A percentile compares a stretch with the other conserved stretches of the same genome.
These are phyloP conservation scores for Kurtzmaniella quercitrusa DNA, from an alignment of 1,139 yeast species.

Conservation along the genomic window DNA sequence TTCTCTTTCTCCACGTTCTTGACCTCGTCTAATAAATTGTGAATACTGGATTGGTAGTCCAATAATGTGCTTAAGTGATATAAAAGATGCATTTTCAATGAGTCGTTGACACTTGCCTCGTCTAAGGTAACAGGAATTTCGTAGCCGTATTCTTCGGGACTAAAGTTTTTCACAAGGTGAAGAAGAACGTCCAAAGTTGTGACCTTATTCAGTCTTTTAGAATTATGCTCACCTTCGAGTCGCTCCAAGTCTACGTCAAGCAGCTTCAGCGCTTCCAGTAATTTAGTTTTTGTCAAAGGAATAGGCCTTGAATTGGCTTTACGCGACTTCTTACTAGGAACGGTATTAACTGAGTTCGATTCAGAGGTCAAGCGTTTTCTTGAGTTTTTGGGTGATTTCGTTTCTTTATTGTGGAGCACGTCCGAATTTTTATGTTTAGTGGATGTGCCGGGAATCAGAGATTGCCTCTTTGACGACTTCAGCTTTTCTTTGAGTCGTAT, in stretches of 20 bases:
- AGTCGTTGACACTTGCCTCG: slow-evolving; percentile 22
- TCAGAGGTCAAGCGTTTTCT: background rate
- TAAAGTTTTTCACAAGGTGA: slow-evolving; percentile 27
- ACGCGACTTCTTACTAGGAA: background rate
- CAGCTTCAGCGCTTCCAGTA: slow-evolving; percentile 24
- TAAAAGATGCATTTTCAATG: slow-evolving; percentile 28
- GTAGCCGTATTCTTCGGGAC: slow-evolving; percentile 16
- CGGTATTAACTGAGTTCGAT: background rate
- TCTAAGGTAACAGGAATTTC: slow-evolving; percentile 12
- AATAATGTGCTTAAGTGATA: slow-evolving; percentile 27
- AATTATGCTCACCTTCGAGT: slow-evolving; percentile 17
- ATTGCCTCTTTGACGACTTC: background rate
- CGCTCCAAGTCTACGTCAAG: slow-evolving; percentile 27
- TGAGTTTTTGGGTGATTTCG: background rate
- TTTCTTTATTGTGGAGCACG: background rate
- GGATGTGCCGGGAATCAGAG: no score
- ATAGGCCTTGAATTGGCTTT: slow-evolving; percentile 7
- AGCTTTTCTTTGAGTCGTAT: background rate
- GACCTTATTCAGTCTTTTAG: slow-evolving; percentile 20
- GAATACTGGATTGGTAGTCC: slow-evolving; percentile 40
- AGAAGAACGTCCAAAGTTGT: slow-evolving; percentile 37
- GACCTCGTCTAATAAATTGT: slow-evolving; percentile 36
- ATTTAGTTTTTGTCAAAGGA: slow-evolving; percentile 19
- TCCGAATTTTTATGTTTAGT: no score
- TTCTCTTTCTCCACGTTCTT: slow-evolving; percentile 35